Evolutionary conservation across 2,329 filamentous ascomycete genomes (phyloP).

Genomic region (Pseudogymnoascus sp.): DNA sequence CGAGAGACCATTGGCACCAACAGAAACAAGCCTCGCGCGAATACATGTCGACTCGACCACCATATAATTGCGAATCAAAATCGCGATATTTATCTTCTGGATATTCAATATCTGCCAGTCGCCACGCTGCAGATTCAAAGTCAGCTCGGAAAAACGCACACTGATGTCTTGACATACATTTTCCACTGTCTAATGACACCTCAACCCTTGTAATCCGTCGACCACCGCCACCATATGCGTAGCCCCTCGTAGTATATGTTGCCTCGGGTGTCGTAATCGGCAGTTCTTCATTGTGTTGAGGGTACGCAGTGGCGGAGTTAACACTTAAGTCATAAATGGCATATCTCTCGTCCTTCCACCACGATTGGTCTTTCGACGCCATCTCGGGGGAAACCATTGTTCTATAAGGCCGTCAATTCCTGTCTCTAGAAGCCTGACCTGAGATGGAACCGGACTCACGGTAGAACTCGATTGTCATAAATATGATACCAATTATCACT

Average conservation of each 20-base stretch:
- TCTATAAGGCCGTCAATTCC: background rate
- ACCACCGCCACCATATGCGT: constrained; percentile 86
- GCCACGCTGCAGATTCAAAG: constrained; percentile 45
- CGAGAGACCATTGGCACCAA: constrained; percentile 86
- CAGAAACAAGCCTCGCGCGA: constrained; percentile 79
- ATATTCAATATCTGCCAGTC: constrained; percentile 67
- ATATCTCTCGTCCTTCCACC: constrained; percentile 85
- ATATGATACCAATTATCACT: constrained; percentile 96
- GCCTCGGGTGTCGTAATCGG: constrained; percentile 38
- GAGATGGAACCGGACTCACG: constrained; percentile 27
- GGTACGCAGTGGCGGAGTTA: constrained; percentile 75
- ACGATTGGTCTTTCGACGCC: constrained; percentile 62
- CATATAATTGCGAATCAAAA: constrained; percentile 58
- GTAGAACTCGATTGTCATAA: constrained; percentile 84
- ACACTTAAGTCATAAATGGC: constrained; percentile 88
- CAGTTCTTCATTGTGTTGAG: constrained; percentile 66
- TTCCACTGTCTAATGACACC: constrained; percentile 73
- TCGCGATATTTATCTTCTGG: constrained; percentile 77
- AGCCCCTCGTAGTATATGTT: constrained; percentile 63
- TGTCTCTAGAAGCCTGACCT: no score
- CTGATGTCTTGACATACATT: constrained; percentile 29
- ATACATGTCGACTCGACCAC: constrained; percentile 69
- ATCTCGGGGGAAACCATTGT: constrained; percentile 79
- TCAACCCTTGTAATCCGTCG: constrained; percentile 75
- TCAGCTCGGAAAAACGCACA: background rate